A percentile compares a stretch with the other conserved stretches of the same genome.
These are phyloP conservation scores for Salix dunnii DNA, from an alignment of 345 rosid genomes.

Conservation along the genomic window DNA sequence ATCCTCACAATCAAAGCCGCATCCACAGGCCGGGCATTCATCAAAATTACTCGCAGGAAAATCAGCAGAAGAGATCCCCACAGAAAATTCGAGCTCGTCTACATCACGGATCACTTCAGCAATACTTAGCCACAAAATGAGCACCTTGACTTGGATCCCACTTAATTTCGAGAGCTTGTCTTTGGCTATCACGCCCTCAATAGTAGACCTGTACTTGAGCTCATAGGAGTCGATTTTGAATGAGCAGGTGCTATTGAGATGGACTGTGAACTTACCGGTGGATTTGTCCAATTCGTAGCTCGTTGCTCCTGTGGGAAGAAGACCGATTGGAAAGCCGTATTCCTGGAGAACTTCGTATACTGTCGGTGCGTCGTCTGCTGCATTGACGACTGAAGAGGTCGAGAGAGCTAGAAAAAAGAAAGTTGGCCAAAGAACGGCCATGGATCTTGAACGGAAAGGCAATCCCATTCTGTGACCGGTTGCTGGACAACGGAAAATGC, in stretches of 20 bases:
- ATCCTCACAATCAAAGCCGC: constrained; percentile 43
- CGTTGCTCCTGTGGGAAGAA: constrained; percentile 51
- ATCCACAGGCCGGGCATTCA: constrained; percentile 44
- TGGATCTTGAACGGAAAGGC: background rate
- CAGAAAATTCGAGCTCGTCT: constrained; percentile 45
- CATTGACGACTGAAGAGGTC: background rate
- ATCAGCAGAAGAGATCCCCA: constrained; percentile 45
- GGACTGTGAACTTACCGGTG: constrained; percentile 36
- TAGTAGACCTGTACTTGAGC: constrained; percentile 40
- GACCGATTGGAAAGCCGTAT: constrained; percentile 54
- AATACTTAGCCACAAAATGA: constrained; percentile 45
- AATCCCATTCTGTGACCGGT: background rate
- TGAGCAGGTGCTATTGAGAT: constrained; percentile 34
- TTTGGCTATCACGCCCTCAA: constrained; percentile 34
- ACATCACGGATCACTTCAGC: constrained; percentile 30
- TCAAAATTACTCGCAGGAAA: constrained; percentile 33
- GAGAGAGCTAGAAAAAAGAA: constrained; percentile 10
- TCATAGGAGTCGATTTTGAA: constrained; percentile 40
- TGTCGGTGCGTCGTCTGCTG: constrained; percentile 5
- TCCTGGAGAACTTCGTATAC: constrained; percentile 51
- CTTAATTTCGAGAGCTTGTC: constrained; percentile 37
- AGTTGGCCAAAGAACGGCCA: constrained; percentile 17
- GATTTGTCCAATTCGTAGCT: constrained; percentile 34
- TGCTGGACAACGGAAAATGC: too few species aligned
- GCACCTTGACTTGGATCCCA: constrained; percentile 42